Evolutionary conservation across 345 rosid species (phyloP).

Genomic region (Erucastrum elatum): DNA sequence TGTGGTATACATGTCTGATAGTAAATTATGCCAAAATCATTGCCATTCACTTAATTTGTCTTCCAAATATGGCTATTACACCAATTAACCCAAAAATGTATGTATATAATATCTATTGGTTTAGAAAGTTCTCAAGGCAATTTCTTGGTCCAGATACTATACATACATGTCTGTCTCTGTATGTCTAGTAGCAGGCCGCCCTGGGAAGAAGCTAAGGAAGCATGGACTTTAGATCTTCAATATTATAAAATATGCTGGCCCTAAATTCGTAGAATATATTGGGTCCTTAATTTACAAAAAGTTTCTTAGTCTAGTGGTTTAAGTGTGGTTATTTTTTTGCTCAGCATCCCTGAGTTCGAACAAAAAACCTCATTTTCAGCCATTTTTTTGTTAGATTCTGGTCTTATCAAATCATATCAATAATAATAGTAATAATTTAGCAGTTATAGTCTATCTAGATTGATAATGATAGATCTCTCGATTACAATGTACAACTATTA

Average conservation of each 20-base stretch:
- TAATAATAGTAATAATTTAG: too few relatives aligned
- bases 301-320: neutral
- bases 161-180: neutral
- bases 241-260: too few relatives aligned
- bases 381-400: neutral
- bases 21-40: too few relatives aligned
- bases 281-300: neutral
- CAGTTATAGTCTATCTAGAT: neutral
- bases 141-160: too few relatives aligned
- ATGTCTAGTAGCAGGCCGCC: neutral
- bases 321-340: neutral
- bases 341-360: neutral
- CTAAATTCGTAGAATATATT: too few relatives aligned
- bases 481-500: neutral
- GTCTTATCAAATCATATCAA: neutral
- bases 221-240: neutral
- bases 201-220: neutral
- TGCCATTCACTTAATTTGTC: too few relatives aligned
- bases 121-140: too few relatives aligned
- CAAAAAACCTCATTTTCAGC: neutral
- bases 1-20: too few relatives aligned
- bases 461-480: conserved; percentile 4
- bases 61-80: too few relatives aligned
- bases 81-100: too few relatives aligned
- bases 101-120: too few relatives aligned